Evolutionary conservation across 2,329 filamentous ascomycete genomes (phyloP).

Genomic region (Fusarium humuli): DNA sequence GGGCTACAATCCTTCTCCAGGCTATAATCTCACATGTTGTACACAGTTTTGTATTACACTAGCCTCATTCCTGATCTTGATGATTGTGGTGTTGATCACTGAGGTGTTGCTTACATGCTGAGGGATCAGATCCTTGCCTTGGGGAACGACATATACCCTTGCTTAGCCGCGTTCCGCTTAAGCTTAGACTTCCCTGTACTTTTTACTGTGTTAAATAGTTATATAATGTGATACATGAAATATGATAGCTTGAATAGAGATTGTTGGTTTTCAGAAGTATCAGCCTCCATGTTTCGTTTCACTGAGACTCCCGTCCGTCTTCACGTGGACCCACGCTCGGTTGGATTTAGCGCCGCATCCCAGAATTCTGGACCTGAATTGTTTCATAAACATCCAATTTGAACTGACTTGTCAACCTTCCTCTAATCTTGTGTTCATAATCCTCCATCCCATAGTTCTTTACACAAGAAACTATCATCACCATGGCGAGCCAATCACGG

Average conservation of each 20-base stretch:
- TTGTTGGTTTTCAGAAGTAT: not conserved
- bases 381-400: not conserved
- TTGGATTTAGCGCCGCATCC: conserved; percentile 10
- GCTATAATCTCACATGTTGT: conserved; percentile 27
- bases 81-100: not conserved
- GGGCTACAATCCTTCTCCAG: not conserved
- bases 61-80: not conserved
- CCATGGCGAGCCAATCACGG: conserved; percentile 61
- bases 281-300: not conserved
- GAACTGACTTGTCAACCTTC: not conserved
- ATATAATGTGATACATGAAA: not conserved
- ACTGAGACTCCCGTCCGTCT: not conserved
- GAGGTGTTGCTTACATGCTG: conserved; percentile 3
- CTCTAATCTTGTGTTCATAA: not conserved
- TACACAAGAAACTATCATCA: not conserved
- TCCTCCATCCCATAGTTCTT: not conserved
- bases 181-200: not conserved
- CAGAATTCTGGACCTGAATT: not conserved
- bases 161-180: not conserved
- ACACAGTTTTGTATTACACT: not conserved
- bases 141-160: not conserved
- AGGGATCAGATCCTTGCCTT: not conserved
- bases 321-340: conserved; percentile 20
- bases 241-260: not conserved
- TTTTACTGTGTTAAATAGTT: not conserved